phyloP scores from a whole-genome alignment of 495 filamentous ascomycete species.

The Lophiostoma macrostomum region DNA sequence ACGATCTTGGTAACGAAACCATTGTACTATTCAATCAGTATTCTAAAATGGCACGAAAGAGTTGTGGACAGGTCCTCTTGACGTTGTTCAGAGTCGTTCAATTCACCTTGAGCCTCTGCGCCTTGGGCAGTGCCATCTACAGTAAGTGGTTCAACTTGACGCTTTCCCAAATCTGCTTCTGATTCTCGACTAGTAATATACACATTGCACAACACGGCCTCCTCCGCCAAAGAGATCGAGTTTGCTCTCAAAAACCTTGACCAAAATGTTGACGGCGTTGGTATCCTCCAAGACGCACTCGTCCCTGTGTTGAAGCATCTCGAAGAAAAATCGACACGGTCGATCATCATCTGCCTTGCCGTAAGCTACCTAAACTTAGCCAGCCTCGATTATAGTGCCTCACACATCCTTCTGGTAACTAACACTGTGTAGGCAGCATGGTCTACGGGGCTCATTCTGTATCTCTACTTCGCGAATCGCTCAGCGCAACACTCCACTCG shows the following conservation, averaged over 20 bases:
- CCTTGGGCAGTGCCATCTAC: too few species aligned
- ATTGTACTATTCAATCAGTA: too few species aligned
- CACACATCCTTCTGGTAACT: neutral
- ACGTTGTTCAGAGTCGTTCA: too few species aligned
- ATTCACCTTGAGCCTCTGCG: too few species aligned
- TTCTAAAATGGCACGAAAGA: too few species aligned
- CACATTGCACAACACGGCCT: neutral
- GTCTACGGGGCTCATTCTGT: slow-evolving; percentile 2
- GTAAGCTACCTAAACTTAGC: neutral
- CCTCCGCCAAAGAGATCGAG: neutral
- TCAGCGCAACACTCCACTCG: neutral
- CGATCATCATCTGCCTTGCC: slow-evolving; percentile 3
- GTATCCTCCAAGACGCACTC: neutral
- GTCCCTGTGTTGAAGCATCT: slow-evolving; percentile 4
- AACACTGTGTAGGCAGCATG: neutral
- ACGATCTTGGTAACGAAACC: too few species aligned
- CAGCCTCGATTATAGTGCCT: too few species aligned
- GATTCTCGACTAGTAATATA: slow-evolving; percentile 2
- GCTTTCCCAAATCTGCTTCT: too few species aligned
- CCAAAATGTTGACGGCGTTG: neutral
- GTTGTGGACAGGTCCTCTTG: too few species aligned
- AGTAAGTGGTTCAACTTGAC: too few species aligned
- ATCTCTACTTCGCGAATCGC: neutral
- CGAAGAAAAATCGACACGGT: neutral
- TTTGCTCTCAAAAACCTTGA: neutral